These are phyloP conservation scores for Fusarium fujikuroi DNA, from an alignment of 2,329 filamentous ascomycete genomes.

Conservation along the genomic window DNA sequence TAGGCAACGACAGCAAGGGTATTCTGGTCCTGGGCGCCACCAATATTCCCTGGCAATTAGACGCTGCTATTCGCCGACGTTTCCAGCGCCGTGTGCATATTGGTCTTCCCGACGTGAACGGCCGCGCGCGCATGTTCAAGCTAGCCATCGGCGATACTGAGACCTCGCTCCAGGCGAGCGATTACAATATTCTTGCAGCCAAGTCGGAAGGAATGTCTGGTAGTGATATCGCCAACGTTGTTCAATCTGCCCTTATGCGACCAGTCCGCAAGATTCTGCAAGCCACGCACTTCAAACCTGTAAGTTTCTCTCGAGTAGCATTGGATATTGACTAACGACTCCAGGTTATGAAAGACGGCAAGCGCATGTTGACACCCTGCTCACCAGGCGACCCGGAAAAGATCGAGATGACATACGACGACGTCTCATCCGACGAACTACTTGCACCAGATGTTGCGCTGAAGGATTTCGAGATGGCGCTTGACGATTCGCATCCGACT, in stretches of 20 bases:
- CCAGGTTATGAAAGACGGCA: constrained; percentile 76
- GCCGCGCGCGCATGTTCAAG: constrained; percentile 94
- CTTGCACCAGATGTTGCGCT: constrained; percentile 86
- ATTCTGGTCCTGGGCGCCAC: constrained; percentile 96
- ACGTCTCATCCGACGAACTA: constrained; percentile 84
- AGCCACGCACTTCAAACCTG: constrained; percentile 97
- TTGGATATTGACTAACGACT: background rate
- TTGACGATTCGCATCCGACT: constrained; percentile 88
- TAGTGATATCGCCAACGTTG: constrained; percentile 93
- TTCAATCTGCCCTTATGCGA: constrained; percentile 97
- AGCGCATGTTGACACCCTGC: constrained; percentile 83
- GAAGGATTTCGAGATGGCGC: constrained; percentile 93
- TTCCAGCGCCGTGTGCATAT: constrained; percentile 98
- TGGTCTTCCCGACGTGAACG: constrained; percentile 85
- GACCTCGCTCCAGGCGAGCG: constrained; percentile 79
- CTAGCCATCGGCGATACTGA: constrained; percentile 93
- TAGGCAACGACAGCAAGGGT: constrained; percentile 93
- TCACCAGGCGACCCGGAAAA: constrained; percentile 89
- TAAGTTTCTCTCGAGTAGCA: constrained; percentile 52
- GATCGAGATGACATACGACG: constrained; percentile 93
- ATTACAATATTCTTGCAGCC: constrained; percentile 82
- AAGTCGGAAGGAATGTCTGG: constrained; percentile 95
- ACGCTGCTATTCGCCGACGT: constrained; percentile 92
- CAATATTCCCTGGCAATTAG: constrained; percentile 98
- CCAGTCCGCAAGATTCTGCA: constrained; percentile 96